Evolutionary conservation across 2,329 filamentous ascomycete genomes (phyloP).

Genomic region (Fusarium redolens): DNA sequence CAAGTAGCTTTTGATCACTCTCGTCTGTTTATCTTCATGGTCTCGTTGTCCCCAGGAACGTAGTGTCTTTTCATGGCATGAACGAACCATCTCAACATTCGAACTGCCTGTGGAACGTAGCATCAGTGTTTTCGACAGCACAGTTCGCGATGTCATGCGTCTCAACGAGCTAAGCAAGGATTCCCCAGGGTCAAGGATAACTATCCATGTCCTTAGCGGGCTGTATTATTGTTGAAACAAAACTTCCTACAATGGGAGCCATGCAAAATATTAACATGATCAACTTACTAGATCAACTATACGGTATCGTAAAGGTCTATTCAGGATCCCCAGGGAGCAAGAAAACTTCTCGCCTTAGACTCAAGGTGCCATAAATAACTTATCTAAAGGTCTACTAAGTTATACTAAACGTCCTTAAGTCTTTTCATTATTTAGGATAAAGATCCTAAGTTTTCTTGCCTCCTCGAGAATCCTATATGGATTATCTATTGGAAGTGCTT

Average conservation of each 20-base stretch:
- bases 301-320: not conserved
- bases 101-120: not conserved
- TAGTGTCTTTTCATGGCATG: not conserved
- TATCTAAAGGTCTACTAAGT: not conserved
- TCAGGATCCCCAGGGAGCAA: accelerated
- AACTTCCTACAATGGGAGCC: not conserved
- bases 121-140: not conserved
- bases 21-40: not conserved
- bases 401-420: not conserved
- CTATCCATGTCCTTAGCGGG: constrained; percentile 2
- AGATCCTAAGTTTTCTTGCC: too few species aligned
- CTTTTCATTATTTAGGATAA: not conserved
- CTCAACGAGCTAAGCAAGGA: constrained; percentile 7
- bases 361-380: not conserved
- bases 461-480: not conserved
- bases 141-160: not conserved
- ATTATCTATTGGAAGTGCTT: too few species aligned
- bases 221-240: not conserved
- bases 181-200: constrained; percentile 1
- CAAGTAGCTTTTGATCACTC: not conserved
- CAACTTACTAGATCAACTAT: not conserved
- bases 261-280: not conserved
- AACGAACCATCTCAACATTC: not conserved
- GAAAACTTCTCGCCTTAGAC: not conserved
- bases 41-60: not conserved